These are phyloP conservation scores for Nakazawaea laoshanensis DNA, from an alignment of 805 yeast genomes.

Conservation along the genomic window DNA sequence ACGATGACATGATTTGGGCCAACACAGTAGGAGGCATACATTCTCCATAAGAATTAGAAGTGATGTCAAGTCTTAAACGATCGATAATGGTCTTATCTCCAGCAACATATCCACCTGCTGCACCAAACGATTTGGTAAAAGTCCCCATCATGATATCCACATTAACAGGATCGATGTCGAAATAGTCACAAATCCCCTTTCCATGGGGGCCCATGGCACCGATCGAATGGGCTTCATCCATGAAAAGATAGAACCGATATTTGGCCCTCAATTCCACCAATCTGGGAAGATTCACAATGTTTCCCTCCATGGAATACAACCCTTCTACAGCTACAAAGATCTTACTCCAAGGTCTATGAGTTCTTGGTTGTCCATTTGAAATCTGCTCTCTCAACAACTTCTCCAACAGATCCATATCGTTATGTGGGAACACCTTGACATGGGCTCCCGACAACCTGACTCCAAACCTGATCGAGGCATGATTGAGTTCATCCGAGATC, in stretches of 20 bases:
- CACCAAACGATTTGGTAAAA: slow-evolving; percentile 94
- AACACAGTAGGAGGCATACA: slow-evolving; percentile 86
- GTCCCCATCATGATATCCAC: slow-evolving; percentile 96
- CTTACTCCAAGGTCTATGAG: slow-evolving; percentile 95
- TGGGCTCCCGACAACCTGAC: slow-evolving; percentile 88
- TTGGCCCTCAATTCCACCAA: slow-evolving; percentile 67
- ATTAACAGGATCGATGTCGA: slow-evolving; percentile 64
- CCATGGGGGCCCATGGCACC: slow-evolving; percentile 98
- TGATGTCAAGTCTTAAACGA: slow-evolving; percentile 61
- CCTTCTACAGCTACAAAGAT: slow-evolving; percentile 86
- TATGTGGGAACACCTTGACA: slow-evolving; percentile 86
- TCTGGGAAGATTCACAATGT: slow-evolving; percentile 72
- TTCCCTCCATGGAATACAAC: slow-evolving; percentile 88
- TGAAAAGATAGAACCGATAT: slow-evolving; percentile 82
- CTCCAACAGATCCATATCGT: slow-evolving; percentile 78
- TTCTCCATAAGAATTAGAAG: slow-evolving; percentile 75
- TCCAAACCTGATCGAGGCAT: slow-evolving; percentile 93
- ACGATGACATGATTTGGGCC: slow-evolving; percentile 76
- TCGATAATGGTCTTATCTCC: slow-evolving; percentile 64
- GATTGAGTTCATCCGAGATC: slow-evolving; percentile 90
- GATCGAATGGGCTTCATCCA: slow-evolving; percentile 97
- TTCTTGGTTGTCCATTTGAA: slow-evolving; percentile 89
- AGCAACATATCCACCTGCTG: slow-evolving; percentile 97
- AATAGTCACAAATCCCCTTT: slow-evolving; percentile 92
- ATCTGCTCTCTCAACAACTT: slow-evolving; percentile 72